A percentile compares a stretch with the other conserved stretches of the same genome.
phyloP scores from a whole-genome alignment of 2,329 filamentous ascomycete genomes.

The Xylariomycetidae sp. region DNA sequence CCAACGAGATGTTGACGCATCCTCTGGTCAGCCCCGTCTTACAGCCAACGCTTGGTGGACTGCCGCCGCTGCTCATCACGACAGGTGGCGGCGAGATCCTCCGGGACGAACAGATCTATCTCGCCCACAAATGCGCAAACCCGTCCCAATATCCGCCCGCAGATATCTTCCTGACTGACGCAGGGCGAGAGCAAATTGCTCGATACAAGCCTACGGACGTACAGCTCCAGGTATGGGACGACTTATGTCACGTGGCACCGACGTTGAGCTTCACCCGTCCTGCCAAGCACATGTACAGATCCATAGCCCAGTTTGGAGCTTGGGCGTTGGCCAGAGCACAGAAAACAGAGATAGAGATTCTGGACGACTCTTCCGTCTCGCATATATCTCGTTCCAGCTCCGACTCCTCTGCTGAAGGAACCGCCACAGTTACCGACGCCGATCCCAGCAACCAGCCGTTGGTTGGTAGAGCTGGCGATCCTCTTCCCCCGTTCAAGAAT shows the following conservation, averaged over 20 bases:
- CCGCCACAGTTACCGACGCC: conserved; percentile 13
- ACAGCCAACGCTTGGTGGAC: conserved; percentile 80
- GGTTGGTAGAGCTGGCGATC: conserved; percentile 84
- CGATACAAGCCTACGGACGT: conserved; percentile 81
- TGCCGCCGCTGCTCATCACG: conserved; percentile 82
- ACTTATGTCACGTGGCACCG: conserved; percentile 85
- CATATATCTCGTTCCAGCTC: conserved; percentile 59
- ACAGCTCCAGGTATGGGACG: conserved; percentile 93
- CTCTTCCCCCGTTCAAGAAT: conserved; percentile 69
- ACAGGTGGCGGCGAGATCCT: conserved; percentile 84
- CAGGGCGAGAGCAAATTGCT: conserved; percentile 52
- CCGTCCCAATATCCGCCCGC: conserved; percentile 69
- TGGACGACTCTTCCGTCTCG: conserved; percentile 72
- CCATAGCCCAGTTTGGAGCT: conserved; percentile 86
- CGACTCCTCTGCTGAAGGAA: conserved; percentile 23
- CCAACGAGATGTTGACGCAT: conserved; percentile 79
- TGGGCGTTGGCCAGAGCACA: conserved; percentile 86
- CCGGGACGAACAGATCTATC: conserved; percentile 88
- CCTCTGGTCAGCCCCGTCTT: conserved; percentile 85
- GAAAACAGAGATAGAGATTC: conserved; percentile 70
- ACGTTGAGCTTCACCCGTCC: conserved; percentile 95
- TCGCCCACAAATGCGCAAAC: conserved; percentile 90
- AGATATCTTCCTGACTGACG: conserved; percentile 55
- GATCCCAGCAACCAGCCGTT: conserved; percentile 21
- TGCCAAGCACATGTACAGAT: conserved; percentile 92